Base-by-base conservation (phyloP, 345 rosid species). In the Theobroma cacao region DNA sequence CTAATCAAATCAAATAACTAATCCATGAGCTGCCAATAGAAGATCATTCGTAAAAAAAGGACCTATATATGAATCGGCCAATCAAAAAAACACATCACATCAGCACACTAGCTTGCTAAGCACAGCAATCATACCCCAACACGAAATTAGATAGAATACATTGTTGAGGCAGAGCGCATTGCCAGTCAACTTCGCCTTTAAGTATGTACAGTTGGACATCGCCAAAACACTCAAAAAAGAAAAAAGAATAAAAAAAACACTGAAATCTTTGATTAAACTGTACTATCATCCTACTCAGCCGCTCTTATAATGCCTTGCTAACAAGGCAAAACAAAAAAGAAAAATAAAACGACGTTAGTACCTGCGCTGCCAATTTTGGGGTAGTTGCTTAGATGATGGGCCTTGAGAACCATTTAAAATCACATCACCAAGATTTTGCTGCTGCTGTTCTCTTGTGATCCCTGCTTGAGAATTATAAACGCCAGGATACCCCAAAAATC, bases 161-260 rank as follows among this genome's bases (percentile, higher is more conserved):
- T n/a, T 62, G 77, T 24, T 47, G 84, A 55, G 77, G 81, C 78
- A 61, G 53, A 59, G 22, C 70, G 45, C 66, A 77, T 14, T 18
- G 56, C 61, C 59, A 64, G 55, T 45, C 76, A 33, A 38, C 36
- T 78, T 56, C 38, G 30, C 48, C 41, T 74, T 60, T n/a, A 62
- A 43, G 82, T 64, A 80, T 84, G 80, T 85, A 78, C 86, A 82
- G 66, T 45, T 18, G 82, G 77, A 38, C 55, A 62, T 26, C 13
- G 74, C 77, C 73, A 61, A 34, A 62, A 43, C 76, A 50, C 85
- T 75, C 73, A 60, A 74, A 58, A 56, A 24, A n/a, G n/a, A n/a
- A n/a, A n/a, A n/a, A n/a, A n/a, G n/a, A n/a, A n/a, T n/a, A n/a
- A 68, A 45, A 59, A 66, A 66, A 78, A 30, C 75, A 63, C 9